These are phyloP conservation scores for Calonectria crousiana DNA, from an alignment of 2,329 filamentous ascomycete species.

Conservation along the genomic window DNA sequence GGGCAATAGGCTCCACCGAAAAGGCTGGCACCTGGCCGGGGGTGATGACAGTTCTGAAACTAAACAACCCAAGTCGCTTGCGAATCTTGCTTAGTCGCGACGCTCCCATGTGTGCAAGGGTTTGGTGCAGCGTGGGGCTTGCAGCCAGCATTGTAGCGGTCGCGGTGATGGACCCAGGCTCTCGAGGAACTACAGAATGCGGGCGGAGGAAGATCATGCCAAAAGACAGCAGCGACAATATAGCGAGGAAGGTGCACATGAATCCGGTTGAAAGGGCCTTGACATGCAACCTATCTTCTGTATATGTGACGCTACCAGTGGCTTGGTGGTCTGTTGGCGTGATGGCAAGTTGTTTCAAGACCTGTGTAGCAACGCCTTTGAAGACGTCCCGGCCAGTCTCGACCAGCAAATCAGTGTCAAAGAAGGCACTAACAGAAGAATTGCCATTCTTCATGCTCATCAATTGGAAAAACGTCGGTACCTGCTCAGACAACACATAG, in stretches of 20 bases:
- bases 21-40: conserved; percentile 20
- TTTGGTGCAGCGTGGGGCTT: conserved; percentile 21
- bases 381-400: conserved; percentile 28
- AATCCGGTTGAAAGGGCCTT: conserved; percentile 30
- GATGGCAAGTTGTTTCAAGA: conserved; percentile 23
- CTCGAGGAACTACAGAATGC: conserved; percentile 26
- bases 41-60: conserved; percentile 23
- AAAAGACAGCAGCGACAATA: conserved; percentile 24
- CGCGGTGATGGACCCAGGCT: conserved; percentile 28
- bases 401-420: conserved; percentile 28
- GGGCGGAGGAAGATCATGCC: conserved; percentile 32
- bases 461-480: conserved; percentile 42
- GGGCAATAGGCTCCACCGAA: conserved; percentile 25
- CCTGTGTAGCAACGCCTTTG: conserved; percentile 33
- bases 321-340: conserved; percentile 25
- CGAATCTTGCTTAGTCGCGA: conserved; percentile 28
- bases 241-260: conserved; percentile 28
- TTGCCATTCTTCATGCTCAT: conserved; percentile 40
- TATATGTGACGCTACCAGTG: conserved; percentile 24
- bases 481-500: conserved; percentile 34
- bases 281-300: conserved; percentile 29
- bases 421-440: conserved; percentile 21
- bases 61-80: conserved; percentile 19
- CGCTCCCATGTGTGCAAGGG: conserved; percentile 26
- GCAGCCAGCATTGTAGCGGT: conserved; percentile 30